A percentile compares a stretch with the other conserved stretches of the same genome.
Evolutionary conservation across 805 yeast genomes (phyloP).

Genomic region (Metschnikowia corniflorae): DNA sequence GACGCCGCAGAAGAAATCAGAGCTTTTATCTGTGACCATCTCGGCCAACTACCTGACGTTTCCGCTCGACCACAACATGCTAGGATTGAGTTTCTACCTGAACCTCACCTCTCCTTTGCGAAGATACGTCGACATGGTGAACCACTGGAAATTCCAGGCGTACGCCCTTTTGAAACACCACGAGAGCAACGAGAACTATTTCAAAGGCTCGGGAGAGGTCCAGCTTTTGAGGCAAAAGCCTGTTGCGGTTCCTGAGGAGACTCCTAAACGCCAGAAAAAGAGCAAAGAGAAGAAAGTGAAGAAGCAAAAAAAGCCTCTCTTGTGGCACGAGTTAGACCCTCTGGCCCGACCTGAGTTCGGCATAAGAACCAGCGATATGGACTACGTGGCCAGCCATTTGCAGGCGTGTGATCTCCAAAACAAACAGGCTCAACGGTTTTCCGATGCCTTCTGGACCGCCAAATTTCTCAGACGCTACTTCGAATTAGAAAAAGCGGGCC

Average conservation of each 20-base stretch:
- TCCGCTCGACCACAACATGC: slow-evolving; percentile 52
- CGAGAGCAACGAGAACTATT: neutral
- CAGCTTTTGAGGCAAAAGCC: neutral
- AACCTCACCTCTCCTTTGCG: slow-evolving; percentile 60
- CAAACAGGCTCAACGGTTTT: slow-evolving; percentile 24
- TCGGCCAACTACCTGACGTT: slow-evolving; percentile 48
- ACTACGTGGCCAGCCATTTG: slow-evolving; percentile 39
- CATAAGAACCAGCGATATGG: slow-evolving; percentile 23
- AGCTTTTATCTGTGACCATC: slow-evolving; percentile 44
- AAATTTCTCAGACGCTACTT: slow-evolving; percentile 30
- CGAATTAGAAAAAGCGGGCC: slow-evolving; percentile 15
- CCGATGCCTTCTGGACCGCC: slow-evolving; percentile 38
- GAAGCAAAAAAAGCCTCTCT: neutral
- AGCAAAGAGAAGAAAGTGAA: neutral
- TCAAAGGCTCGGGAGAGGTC: neutral
- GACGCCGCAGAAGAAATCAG: slow-evolving; percentile 38
- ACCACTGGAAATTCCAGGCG: slow-evolving; percentile 64
- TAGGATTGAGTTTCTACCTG: slow-evolving; percentile 61
- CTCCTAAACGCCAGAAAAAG: neutral
- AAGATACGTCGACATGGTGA: slow-evolving; percentile 38
- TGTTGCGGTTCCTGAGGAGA: neutral
- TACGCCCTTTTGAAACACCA: slow-evolving; percentile 1
- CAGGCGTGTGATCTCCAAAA: slow-evolving; percentile 42
- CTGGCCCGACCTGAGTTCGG: slow-evolving; percentile 1
- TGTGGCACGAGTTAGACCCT: neutral